phyloP scores from a whole-genome alignment of 495 filamentous ascomycete species.

The Penicillium manginii region DNA sequence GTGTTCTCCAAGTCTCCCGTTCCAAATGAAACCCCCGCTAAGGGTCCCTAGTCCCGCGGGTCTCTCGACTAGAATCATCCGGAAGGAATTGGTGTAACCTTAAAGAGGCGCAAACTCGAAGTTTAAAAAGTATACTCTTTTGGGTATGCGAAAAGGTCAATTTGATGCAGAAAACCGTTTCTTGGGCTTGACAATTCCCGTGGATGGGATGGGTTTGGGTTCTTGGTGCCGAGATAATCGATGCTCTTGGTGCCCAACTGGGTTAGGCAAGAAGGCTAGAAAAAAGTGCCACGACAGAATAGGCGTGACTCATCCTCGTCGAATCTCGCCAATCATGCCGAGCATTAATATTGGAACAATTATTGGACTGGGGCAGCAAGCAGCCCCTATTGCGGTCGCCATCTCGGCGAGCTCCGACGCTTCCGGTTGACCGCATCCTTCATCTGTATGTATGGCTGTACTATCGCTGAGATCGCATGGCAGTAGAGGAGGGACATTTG shows the following conservation, averaged over 20 bases:
- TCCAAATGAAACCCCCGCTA: background rate
- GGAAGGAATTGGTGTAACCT: slow-evolving; percentile 4
- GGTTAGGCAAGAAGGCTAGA: background rate
- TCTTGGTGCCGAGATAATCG: background rate
- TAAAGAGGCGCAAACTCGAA: background rate
- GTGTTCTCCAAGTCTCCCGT: too few species aligned
- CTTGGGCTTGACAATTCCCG: background rate
- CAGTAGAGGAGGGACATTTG: too few species aligned
- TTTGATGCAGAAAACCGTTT: background rate
- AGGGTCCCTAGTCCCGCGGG: background rate
- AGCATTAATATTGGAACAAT: background rate
- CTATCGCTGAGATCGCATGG: background rate
- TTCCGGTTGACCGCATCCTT: background rate
- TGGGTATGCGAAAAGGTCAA: background rate
- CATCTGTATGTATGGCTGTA: too few species aligned
- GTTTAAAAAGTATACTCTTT: background rate
- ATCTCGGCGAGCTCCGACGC: background rate
- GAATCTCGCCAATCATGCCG: background rate
- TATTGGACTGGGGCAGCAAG: background rate
- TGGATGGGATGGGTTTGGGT: too few species aligned
- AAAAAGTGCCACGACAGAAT: background rate
- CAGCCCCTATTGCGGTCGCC: background rate
- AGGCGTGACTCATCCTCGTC: background rate
- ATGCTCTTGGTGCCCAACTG: background rate
- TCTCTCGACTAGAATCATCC: background rate